Evolutionary conservation across 1,284 basidiomycete genomes (phyloP).

Genomic region (Butyriboletus appendiculatus): DNA sequence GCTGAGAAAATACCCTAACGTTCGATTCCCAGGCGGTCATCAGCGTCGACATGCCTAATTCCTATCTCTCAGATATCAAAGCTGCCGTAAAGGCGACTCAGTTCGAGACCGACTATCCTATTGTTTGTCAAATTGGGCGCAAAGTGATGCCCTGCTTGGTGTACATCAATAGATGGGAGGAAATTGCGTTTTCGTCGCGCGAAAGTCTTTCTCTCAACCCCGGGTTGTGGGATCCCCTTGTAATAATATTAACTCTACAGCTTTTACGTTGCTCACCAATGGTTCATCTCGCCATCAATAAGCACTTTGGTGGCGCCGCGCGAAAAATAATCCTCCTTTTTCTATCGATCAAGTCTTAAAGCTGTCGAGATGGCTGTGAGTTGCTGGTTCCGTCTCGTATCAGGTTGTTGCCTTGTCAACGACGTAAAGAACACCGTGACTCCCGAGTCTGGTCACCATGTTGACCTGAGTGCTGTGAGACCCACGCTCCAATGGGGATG

Average conservation of each 20-base stretch:
- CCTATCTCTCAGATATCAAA: background rate
- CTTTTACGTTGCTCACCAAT: background rate
- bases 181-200: background rate
- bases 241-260: background rate
- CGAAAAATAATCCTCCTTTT: background rate
- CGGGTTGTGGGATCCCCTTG: background rate
- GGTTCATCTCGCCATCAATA: background rate
- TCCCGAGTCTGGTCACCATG: background rate
- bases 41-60: background rate
- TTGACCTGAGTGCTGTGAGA: conserved; percentile 2
- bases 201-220: background rate
- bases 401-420: background rate
- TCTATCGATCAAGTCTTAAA: background rate
- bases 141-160: background rate
- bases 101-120: no score
- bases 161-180: background rate
- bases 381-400: background rate
- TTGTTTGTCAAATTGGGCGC: background rate
- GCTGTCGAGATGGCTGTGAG: background rate
- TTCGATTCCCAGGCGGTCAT: background rate
- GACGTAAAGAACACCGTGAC: conserved; percentile 8
- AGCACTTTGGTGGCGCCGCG: no score
- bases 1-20: background rate
- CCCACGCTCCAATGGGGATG: background rate
- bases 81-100: background rate